Evolutionary conservation across 371 early-diverging fungal species (phyloP), one percentile per base, ranked within the genome.

Genomic region (Rhizopus delemar): DNA sequence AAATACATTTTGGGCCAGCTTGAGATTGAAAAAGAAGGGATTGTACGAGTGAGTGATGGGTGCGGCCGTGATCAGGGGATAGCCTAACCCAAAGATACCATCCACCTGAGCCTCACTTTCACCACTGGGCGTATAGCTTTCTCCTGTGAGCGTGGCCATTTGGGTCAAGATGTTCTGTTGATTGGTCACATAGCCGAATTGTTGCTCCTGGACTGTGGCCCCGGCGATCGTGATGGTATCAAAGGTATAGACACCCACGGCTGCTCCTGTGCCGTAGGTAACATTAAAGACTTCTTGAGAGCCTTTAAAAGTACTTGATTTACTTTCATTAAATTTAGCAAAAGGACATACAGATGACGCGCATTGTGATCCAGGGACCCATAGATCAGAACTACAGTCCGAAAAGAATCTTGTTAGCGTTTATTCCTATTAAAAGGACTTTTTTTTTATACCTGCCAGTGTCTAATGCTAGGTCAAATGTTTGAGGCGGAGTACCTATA

Each of bases 21-120:
- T 59, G 29, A 79, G 41, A 31, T 69, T 79, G 29, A 78, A 78
- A 11, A 78, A 70, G 33, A 78, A 75, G 8, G 79, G 75, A 13
- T 67, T 66, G 56, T 78, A 75, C 2, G 62, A 36, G 4, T 41
- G 35, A 6, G 61, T 57, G 53, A 54, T 62, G 7, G 62, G 56
- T 4, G 73, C 57, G 0, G 66, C 66, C 3, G 79, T 73, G 22
- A 79, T 46, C 15, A 66, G 60, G 6, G 79, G 79, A 49, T 72
- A 79, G 5, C 73, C 81, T 13, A 78, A 36, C 0, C 81, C 81
- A 8, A 78, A 57, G 8, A 81, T 73, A 43, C 81, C 81, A 60
- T 80, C 70, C 36, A 61, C 62, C 22, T 43, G 39, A 35, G 16
- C 8, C 12, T 60, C 48, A 7, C 35, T 38, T 51, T 41, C 50